These are phyloP conservation scores for Termitomyces sp. DNA, from an alignment of 768 basidiomycete genomes.

Conservation along the genomic window DNA sequence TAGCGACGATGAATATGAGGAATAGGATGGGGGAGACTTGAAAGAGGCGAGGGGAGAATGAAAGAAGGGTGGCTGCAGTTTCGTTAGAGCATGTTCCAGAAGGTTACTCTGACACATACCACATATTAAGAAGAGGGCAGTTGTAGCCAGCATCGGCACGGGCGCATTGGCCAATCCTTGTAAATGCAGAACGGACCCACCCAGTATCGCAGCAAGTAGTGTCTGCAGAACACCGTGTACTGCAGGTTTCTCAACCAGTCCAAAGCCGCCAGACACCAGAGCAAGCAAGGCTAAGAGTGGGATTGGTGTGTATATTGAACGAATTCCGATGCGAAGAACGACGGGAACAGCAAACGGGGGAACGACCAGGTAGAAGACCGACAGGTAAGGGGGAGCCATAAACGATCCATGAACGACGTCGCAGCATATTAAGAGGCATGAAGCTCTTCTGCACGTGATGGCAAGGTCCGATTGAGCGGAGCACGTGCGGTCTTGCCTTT, in stretches of 20 bases:
- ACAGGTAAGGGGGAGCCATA: slow-evolving; percentile 2
- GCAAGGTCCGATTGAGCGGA: background rate
- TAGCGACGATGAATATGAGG: slow-evolving; percentile 5
- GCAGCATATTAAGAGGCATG: background rate
- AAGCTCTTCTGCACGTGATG: background rate
- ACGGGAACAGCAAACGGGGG: slow-evolving; percentile 3
- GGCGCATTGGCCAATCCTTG: slow-evolving; percentile 2
- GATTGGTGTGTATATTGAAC: slow-evolving; percentile 3
- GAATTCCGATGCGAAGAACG: background rate
- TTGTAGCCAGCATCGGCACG: background rate
- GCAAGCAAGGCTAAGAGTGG: slow-evolving; percentile 9
- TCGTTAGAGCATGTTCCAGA: background rate
- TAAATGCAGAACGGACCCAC: slow-evolving; percentile 8
- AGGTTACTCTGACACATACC: background rate
- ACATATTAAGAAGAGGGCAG: slow-evolving; percentile 3
- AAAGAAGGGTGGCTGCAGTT: slow-evolving; percentile 8
- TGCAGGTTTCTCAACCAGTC: background rate
- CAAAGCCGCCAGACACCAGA: slow-evolving; percentile 5
- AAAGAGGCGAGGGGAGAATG: slow-evolving; percentile 4
- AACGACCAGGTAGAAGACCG: slow-evolving; percentile 1
- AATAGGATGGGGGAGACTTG: slow-evolving; percentile 4
- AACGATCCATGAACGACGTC: background rate
- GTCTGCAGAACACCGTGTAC: slow-evolving; percentile 9
- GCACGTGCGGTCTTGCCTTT: background rate
- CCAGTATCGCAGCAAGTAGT: slow-evolving; percentile 2